Percentiles rank a stretch among this genome's conserved stretches.
Conservation (phyloP, 768 basidiomycete genomes). For the Tricholoma saponaceum region DNA sequence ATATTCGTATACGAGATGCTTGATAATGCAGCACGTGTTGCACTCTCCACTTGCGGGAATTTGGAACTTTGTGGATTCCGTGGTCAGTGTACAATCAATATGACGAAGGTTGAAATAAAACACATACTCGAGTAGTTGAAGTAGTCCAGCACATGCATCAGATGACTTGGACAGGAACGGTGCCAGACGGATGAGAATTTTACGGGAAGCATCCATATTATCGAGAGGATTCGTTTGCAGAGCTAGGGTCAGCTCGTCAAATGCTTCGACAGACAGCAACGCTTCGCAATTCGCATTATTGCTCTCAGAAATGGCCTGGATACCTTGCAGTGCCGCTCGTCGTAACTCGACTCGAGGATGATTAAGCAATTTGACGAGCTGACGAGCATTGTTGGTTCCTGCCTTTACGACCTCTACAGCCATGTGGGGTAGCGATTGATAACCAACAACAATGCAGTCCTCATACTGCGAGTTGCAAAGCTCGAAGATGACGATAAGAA, state of each 20-base stretch:
- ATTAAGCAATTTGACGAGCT: slow-evolving; percentile 10
- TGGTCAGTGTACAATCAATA: background rate
- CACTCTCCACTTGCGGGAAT: slow-evolving; percentile 6
- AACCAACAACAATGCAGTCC: slow-evolving; percentile 11
- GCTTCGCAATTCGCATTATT: slow-evolving; percentile 7
- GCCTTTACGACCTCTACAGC: slow-evolving; percentile 12
- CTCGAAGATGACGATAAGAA: slow-evolving; percentile 12
- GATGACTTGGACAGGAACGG: slow-evolving; percentile 12
- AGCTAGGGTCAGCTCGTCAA: slow-evolving; percentile 6
- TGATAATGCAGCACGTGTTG: slow-evolving; percentile 11
- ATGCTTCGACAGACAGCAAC: slow-evolving; percentile 9
- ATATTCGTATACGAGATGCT: slow-evolving; percentile 11
- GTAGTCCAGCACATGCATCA: slow-evolving; percentile 11
- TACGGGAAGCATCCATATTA: slow-evolving; percentile 9
- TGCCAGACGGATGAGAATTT: slow-evolving; percentile 11
- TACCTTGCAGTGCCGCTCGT: slow-evolving; percentile 11
- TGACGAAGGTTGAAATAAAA: background rate
- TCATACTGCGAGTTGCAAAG: slow-evolving; percentile 14
- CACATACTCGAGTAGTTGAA: slow-evolving; percentile 17
- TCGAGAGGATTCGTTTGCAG: slow-evolving; percentile 11
- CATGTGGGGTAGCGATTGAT: slow-evolving; percentile 9
- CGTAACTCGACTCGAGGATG: slow-evolving; percentile 10
- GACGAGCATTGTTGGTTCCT: slow-evolving; percentile 7
- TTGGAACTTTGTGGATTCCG: slow-evolving; percentile 3
- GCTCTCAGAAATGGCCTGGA: slow-evolving; percentile 11